Base-by-base conservation (phyloP, 1,139 yeast genomes). In the Kurtzmaniella quercitrusa region DNA sequence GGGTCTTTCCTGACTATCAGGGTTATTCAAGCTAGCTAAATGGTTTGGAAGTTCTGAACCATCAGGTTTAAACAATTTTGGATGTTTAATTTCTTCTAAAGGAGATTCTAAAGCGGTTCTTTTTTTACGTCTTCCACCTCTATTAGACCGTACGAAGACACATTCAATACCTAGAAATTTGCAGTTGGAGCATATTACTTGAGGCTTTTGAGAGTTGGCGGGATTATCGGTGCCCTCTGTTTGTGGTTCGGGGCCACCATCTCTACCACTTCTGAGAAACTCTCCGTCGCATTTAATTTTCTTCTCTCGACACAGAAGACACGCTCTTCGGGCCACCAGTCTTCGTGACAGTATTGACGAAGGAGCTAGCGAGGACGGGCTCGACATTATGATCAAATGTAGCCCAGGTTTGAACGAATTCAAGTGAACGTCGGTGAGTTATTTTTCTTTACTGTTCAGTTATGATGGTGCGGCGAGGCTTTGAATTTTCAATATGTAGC, bases 221-320 rank as follows among this genome's bases (percentile, higher is more conserved):
- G 50, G 46, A 38, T 45, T 47, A 7, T 7, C 31, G 31, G 5
- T 10, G 31, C 14, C 14, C 5, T 27, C 31, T 3, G 39, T 50
- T 49, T 42, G 45, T 41, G 36, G 54, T 56, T 37, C 54, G 54
- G 38, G 53, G 50, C 42, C 2, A 49, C 31, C n/a, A 10, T 23
- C 25, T 23, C 31, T 27, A 44, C 45, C 58, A 42, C 46, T 63
- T 39, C 54, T 56, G 43, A 40, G 61, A 11, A 37, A 17, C 49
- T 77, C 82, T 7, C 85, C 85, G 50, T 81, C 84, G 57, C 86
- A 81, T 50, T 79, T 79, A 50, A 80, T 71, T 53, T 81, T 81
- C 63, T 79, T 79, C 49, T 79, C 84, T 25, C 86, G 74, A 50
- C 86, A 81, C 14, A 79, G 69, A 15, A 81, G 62, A 55, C 86